A percentile compares a stretch with the other conserved stretches of the same genome.
Evolutionary conservation across 192 early-diverging fungal genomes (phyloP).

Genomic region (Podila epicladia): DNA sequence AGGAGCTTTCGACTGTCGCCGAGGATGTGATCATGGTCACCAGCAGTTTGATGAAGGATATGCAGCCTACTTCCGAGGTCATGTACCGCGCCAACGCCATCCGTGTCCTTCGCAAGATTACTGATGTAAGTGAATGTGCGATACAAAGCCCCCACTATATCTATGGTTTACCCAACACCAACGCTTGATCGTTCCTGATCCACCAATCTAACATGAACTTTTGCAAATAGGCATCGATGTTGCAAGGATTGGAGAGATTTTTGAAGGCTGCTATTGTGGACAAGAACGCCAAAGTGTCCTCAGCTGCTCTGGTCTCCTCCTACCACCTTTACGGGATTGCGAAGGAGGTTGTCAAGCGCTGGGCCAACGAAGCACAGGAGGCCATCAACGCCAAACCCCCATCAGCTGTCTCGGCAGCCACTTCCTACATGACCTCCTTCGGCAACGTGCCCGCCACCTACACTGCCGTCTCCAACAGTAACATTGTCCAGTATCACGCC

Average conservation of each 20-base stretch:
- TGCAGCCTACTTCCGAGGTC: conserved; percentile 92
- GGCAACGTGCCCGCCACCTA: conserved; percentile 51
- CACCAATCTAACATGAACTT: not conserved
- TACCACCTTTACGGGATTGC: conserved; percentile 86
- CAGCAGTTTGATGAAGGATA: conserved; percentile 94
- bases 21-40: conserved; percentile 99
- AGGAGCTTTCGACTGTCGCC: conserved; percentile 92
- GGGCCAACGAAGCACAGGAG: conserved; percentile 98
- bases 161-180: not conserved
- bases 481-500: conserved; percentile 98
- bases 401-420: conserved; percentile 58
- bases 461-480: conserved; percentile 70
- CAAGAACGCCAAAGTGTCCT: conserved; percentile 87
- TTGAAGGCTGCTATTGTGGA: conserved; percentile 98
- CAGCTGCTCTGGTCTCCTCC: conserved; percentile 91
- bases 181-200: not conserved
- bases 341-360: conserved; percentile 94
- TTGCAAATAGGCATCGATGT: conserved; percentile 80
- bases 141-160: not conserved
- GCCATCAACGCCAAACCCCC: conserved; percentile 85
- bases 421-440: conserved; percentile 64
- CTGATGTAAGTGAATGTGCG: conserved; percentile 74
- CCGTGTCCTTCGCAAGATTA: conserved; percentile 93
- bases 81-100: conserved; percentile 97
- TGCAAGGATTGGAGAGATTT: conserved; percentile 95